phyloP scores from a whole-genome alignment of 2,329 filamentous ascomycete species.

The Fusarium incarnatum region DNA sequence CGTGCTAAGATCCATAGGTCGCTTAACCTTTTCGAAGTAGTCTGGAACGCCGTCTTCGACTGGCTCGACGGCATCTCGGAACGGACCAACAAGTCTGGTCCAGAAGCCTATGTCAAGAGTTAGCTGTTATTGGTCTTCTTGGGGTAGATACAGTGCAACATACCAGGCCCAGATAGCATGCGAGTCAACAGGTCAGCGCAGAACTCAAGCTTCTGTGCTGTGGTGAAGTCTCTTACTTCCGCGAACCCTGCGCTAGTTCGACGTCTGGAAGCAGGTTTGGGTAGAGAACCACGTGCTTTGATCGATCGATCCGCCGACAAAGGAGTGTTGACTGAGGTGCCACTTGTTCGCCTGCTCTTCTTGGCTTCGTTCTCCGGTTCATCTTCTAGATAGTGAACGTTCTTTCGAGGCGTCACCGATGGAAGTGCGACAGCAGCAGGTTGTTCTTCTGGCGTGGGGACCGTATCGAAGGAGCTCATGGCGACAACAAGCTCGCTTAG shows the following conservation, averaged over 20 bases:
- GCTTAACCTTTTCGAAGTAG: constrained; percentile 70
- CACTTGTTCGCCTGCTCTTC: constrained; percentile 57
- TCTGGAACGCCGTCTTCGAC: constrained; percentile 68
- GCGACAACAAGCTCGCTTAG: constrained; percentile 71
- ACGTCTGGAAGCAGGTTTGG: constrained; percentile 52
- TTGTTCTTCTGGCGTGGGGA: constrained; percentile 48
- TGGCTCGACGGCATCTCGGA: constrained; percentile 70
- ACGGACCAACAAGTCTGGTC: constrained; percentile 73
- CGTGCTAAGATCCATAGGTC: constrained; percentile 71
- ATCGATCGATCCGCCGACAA: constrained; percentile 40
- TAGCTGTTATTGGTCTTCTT: background rate
- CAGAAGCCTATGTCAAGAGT: constrained; percentile 65
- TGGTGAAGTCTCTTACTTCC: constrained; percentile 51
- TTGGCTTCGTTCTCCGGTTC: constrained; percentile 57
- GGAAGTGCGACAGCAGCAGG: constrained; percentile 29
- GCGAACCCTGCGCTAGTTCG: constrained; percentile 49
- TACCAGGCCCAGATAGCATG: constrained; percentile 72
- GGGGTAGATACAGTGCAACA: constrained; percentile 4
- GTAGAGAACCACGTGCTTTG: constrained; percentile 49
- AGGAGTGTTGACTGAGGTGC: constrained; percentile 23
- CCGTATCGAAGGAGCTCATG: constrained; percentile 67
- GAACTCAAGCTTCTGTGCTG: constrained; percentile 64
- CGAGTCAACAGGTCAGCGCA: constrained; percentile 68
- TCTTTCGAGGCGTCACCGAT: constrained; percentile 54
- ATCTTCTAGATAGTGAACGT: constrained; percentile 62